Conservation (phyloP, 257 asterid genomes). For the Rehmannia glutinosa region DNA sequence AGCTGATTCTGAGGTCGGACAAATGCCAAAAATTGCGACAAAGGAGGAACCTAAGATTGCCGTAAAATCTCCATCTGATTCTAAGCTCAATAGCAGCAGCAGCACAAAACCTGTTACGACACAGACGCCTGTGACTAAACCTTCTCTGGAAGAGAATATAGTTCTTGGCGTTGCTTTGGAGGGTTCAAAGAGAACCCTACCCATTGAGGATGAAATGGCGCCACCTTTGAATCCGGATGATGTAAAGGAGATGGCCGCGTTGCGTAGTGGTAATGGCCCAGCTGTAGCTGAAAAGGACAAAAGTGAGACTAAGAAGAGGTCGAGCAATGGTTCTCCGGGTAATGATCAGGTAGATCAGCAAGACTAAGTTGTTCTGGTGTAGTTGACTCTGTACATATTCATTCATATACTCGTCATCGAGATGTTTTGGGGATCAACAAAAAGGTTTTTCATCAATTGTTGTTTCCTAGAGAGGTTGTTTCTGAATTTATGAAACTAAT, state of each 20-base stretch:
- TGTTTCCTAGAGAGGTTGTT: background rate
- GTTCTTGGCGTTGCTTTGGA: constrained; percentile 97
- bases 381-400: constrained; percentile 23
- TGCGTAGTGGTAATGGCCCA: constrained; percentile 42
- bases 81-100: constrained; percentile 37
- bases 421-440: background rate
- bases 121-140: constrained; percentile 42
- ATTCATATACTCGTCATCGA: background rate
- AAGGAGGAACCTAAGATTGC: constrained; percentile 38
- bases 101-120: constrained; percentile 32
- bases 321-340: constrained; percentile 28
- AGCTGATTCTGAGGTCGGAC: constrained; percentile 44
- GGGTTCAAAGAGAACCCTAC: constrained; percentile 93
- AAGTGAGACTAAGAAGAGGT: constrained; percentile 33
- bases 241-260: constrained; percentile 50
- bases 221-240: constrained; percentile 35
- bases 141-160: constrained; percentile 80
- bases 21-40: constrained; percentile 26
- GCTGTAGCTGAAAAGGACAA: constrained; percentile 48
- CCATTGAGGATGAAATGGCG: constrained; percentile 66
- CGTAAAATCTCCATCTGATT: constrained; percentile 32
- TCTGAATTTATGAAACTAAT: background rate
- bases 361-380: constrained; percentile 12
- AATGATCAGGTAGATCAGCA: constrained; percentile 40
- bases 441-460: background rate